These are phyloP conservation scores for Candida patagonica DNA, from an alignment of 805 yeast genomes.

Conservation along the genomic window DNA sequence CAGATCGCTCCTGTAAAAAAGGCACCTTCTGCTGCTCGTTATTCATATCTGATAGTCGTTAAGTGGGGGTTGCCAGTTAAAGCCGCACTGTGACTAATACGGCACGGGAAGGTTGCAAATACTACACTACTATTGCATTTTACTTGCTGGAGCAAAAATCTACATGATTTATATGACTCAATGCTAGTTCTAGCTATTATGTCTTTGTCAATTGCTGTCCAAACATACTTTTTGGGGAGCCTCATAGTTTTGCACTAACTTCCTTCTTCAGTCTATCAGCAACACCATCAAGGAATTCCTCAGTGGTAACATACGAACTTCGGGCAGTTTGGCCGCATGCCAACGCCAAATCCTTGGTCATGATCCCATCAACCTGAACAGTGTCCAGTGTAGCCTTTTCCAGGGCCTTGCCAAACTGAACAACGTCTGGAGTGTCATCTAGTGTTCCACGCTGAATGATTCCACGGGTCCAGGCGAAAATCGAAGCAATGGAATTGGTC, in stretches of 20 bases:
- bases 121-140: too few species aligned
- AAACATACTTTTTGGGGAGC: too few species aligned
- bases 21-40: neutral
- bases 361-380: conserved; percentile 71
- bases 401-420: conserved; percentile 63
- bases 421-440: conserved; percentile 79
- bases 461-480: conserved; percentile 96
- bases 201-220: too few species aligned
- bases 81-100: too few species aligned
- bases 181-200: too few species aligned
- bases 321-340: conserved; percentile 83
- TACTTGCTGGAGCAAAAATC: too few species aligned
- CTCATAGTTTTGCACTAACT: conserved; percentile 1
- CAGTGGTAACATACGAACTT: conserved; percentile 76
- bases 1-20: neutral
- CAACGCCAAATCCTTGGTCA: conserved; percentile 95
- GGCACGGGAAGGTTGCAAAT: too few species aligned
- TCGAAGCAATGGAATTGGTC: conserved; percentile 94
- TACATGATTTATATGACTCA: too few species aligned
- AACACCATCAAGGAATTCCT: conserved; percentile 81
- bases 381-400: conserved; percentile 84
- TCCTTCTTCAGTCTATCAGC: conserved; percentile 46
- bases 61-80: too few species aligned
- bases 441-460: conserved; percentile 84
- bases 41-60: too few species aligned